Evolutionary conservation across 2,329 filamentous ascomycete genomes (phyloP).

Genomic region (Tolypocladium inflatum): DNA sequence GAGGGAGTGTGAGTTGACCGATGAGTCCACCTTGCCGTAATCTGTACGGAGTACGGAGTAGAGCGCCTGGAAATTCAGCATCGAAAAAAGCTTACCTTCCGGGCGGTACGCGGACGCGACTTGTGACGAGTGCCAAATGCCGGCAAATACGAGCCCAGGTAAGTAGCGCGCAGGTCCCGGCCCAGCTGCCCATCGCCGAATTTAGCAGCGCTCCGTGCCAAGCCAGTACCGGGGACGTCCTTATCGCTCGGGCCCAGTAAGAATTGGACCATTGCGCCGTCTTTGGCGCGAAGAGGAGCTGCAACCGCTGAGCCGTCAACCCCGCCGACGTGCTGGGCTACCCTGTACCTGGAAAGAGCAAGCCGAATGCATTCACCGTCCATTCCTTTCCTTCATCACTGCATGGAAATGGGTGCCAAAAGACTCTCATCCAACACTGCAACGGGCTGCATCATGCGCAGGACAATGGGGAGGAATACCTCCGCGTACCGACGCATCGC

Average conservation of each 20-base stretch:
- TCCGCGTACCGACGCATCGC: background rate
- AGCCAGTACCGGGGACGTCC: background rate
- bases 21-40: background rate
- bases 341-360: background rate
- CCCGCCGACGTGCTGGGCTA: background rate
- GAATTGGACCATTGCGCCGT: background rate
- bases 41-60: too few relatives aligned
- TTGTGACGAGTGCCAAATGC: too few relatives aligned
- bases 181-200: background rate
- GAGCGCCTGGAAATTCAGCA: background rate
- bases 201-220: background rate
- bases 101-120: background rate
- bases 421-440: background rate
- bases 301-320: background rate
- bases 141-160: background rate
- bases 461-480: background rate
- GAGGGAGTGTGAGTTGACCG: background rate
- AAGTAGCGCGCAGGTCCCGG: background rate
- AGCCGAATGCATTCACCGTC: too few relatives aligned
- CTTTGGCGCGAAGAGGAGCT: background rate
- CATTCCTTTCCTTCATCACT: too few relatives aligned
- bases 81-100: slow-evolving; percentile 5
- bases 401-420: background rate
- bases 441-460: background rate
- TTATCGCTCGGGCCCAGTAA: background rate